Percentiles rank a stretch among this genome's conserved stretches.
Evolutionary conservation across 306 rosid species (phyloP).

Genomic region (Coriaria nepalensis): DNA sequence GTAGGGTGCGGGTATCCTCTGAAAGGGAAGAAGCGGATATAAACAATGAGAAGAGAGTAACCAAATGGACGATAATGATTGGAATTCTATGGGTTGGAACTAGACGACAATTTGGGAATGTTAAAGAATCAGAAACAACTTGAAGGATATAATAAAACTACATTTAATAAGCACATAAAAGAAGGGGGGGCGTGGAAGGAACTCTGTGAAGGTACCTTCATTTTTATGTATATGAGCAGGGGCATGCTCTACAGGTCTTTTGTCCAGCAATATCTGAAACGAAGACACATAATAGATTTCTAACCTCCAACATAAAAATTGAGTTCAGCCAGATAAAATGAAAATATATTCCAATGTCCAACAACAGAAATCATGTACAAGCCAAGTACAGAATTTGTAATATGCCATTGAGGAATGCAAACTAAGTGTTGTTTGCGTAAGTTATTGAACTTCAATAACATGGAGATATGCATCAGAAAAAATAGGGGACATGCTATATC

Average conservation of each 20-base stretch:
- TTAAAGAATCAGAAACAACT: no score
- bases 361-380: no score
- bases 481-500: no score
- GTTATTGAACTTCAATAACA: no score
- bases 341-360: background rate
- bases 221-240: constrained; percentile 19
- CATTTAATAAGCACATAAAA: background rate
- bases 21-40: constrained; percentile 2
- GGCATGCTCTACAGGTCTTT: constrained; percentile 36
- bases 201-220: constrained; percentile 24
- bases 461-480: no score
- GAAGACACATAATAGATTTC: background rate
- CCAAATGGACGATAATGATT: background rate
- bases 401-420: no score
- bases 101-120: no score
- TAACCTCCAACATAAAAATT: background rate
- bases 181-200: background rate
- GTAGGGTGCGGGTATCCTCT: constrained; percentile 26
- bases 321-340: background rate
- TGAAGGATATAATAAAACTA: no score
- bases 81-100: background rate
- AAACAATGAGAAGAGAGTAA: background rate
- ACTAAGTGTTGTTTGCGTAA: no score
- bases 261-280: constrained; percentile 53
- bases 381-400: no score